These are phyloP conservation scores for Saccharum officinarum DNA, from an alignment of 176 grass and related monocot genomes.

Conservation along the genomic window DNA sequence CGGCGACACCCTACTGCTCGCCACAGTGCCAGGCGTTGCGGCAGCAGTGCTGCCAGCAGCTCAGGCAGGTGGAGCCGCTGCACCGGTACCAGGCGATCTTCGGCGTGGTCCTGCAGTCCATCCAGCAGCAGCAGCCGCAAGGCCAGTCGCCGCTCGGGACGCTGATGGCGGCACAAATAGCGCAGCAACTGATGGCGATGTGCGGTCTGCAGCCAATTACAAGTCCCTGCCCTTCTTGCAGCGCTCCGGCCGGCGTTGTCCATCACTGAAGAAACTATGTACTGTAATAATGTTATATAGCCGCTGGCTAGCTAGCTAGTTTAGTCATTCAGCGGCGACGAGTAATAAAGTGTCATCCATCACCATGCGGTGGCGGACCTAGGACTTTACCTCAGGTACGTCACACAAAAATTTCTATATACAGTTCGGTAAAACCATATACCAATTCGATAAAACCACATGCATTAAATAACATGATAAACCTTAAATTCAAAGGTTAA, in stretches of 20 bases:
- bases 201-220: background rate
- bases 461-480: too few relatives aligned
- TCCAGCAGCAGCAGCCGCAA: background rate
- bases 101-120: background rate
- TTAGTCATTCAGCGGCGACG: background rate
- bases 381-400: too few relatives aligned
- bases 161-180: background rate
- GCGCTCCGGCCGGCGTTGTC: background rate
- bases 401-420: too few relatives aligned
- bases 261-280: background rate
- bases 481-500: too few relatives aligned
- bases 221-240: background rate
- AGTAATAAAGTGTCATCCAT: background rate
- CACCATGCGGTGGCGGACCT: background rate
- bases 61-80: conserved; percentile 19
- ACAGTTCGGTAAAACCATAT: too few relatives aligned
- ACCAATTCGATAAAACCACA: too few relatives aligned
- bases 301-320: background rate
- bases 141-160: background rate
- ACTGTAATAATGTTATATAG: background rate
- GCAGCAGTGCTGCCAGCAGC: conserved; percentile 9
- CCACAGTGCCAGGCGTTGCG: conserved; percentile 7
- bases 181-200: background rate
- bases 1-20: background rate
- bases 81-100: background rate